A percentile compares a stretch with the other conserved stretches of the same genome.
These are phyloP conservation scores for Cenchrus americanus DNA, from an alignment of 176 grass and related monocot genomes.

Conservation along the genomic window DNA sequence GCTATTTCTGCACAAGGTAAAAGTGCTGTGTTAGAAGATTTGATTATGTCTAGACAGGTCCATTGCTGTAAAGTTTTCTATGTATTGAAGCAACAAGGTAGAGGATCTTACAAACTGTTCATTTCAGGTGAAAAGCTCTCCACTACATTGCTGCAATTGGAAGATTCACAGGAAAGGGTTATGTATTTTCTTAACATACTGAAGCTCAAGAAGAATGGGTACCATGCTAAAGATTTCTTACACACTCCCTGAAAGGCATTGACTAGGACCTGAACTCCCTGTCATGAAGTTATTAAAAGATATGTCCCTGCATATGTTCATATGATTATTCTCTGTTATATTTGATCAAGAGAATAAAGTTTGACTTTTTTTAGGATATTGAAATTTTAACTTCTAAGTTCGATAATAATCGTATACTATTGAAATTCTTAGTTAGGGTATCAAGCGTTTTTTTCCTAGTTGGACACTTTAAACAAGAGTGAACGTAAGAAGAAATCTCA, in stretches of 20 bases:
- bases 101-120: slow-evolving; percentile 61
- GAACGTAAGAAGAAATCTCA: too few relatives aligned
- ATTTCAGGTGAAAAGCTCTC: slow-evolving; percentile 77
- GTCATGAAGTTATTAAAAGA: slow-evolving; percentile 80
- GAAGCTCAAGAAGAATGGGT: slow-evolving; percentile 7
- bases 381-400: slow-evolving; percentile 12
- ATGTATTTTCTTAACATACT: slow-evolving; percentile 16
- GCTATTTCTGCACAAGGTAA: slow-evolving; percentile 47
- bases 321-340: slow-evolving; percentile 34
- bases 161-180: slow-evolving; percentile 35
- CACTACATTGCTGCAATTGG: slow-evolving; percentile 71
- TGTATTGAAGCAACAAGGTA: slow-evolving; percentile 6
- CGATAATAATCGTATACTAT: neutral
- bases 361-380: neutral
- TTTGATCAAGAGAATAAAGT: neutral
- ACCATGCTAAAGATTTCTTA: slow-evolving; percentile 52
- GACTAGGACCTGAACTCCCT: slow-evolving; percentile 58
- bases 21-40: slow-evolving; percentile 3
- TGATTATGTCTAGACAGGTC: slow-evolving; percentile 17
- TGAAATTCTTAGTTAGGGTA: too few relatives aligned
- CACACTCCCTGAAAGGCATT: slow-evolving; percentile 72
- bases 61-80: neutral
- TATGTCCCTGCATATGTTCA: slow-evolving; percentile 64
- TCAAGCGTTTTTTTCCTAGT: too few relatives aligned
- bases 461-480: too few relatives aligned